Conservation (phyloP, 2,329 filamentous ascomycete genomes). For the Atkinsonella texensis region DNA sequence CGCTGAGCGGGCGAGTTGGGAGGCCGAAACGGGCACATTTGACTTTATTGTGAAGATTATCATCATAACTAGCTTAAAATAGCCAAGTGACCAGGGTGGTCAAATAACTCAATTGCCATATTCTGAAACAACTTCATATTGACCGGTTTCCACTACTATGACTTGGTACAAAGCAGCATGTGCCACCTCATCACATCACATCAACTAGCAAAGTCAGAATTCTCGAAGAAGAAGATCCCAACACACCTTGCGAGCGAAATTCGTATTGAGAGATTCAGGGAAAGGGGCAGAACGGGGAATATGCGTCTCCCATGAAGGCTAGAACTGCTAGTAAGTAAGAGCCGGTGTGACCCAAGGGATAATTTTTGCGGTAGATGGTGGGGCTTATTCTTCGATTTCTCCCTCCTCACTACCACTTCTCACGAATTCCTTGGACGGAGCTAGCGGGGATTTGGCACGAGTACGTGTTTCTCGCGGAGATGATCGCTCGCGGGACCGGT, state of each 20-base stretch:
- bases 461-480: slow-evolving; percentile 43
- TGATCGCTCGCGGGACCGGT: slow-evolving; percentile 48
- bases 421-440: slow-evolving; percentile 34
- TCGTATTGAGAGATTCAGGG: not conserved
- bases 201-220: slow-evolving; percentile 1
- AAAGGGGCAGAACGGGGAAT: not conserved
- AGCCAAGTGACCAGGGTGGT: no score
- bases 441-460: slow-evolving; percentile 44
- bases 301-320: slow-evolving; percentile 1
- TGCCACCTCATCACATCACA: not conserved
- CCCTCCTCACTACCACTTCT: slow-evolving; percentile 83
- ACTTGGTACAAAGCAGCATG: not conserved
- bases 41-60: no score
- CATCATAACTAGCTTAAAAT: no score
- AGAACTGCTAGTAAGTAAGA: slow-evolving; percentile 4
- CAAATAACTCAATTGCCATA: no score
- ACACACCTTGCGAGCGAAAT: not conserved
- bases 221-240: not conserved
- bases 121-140: no score
- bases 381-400: slow-evolving; percentile 67
- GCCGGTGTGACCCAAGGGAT: not conserved
- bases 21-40: no score
- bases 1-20: no score
- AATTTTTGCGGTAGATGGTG: not conserved
- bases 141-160: slow-evolving; percentile 8